Evolutionary conservation across 768 basidiomycete species (phyloP), one percentile per base, ranked within the genome.

Genomic region (Hygrocybe punicea): DNA sequence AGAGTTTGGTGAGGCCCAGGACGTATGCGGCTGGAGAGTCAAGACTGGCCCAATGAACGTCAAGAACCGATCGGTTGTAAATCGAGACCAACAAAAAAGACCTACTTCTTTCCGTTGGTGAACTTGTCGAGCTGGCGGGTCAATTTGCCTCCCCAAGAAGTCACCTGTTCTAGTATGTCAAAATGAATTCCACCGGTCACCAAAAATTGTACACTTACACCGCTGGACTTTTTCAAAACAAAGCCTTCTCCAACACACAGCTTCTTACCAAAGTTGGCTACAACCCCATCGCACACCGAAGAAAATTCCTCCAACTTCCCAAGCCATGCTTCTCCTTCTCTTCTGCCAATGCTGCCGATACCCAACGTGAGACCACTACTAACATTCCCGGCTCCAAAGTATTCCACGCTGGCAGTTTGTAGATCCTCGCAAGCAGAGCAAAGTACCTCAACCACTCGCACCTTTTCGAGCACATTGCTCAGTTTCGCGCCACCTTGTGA

Each of bases 11-110:
- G 50, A 96, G 78, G 40, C 84, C 87, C 59, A 85, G 78, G 52
- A 93, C 89, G 66, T 96, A 95, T 3, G 82, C 80, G 1, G 87
- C 85, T 8, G 93, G 93, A 16, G 93, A 94, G 70, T 96, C 93
- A 50, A 94, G 81, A 67, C 92, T 95, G 65, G 10, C 8, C 4
- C 4, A 29, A 55, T 51, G 59, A 24, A 44, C 60, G 58, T 53
- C 56, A 61, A 33, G 62, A 55, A 55, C 63, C 46, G 69, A 60
- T 39, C 53, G 60, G 21, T 45, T 54, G 33, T 53, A 36, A 53
- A 48, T 48, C 36, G 24, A 49, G 46, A 54, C 34, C 57, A 42
- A 24, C 33, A 25, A 46, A 29, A 33, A 25, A 34, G 37, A 71
- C 84, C 65, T 69, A 93, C 91, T 91, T 91, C 76, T 94, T 94